phyloP scores from a whole-genome alignment of 1,284 basidiomycete genomes.

The Ceratobasidium sp. region DNA sequence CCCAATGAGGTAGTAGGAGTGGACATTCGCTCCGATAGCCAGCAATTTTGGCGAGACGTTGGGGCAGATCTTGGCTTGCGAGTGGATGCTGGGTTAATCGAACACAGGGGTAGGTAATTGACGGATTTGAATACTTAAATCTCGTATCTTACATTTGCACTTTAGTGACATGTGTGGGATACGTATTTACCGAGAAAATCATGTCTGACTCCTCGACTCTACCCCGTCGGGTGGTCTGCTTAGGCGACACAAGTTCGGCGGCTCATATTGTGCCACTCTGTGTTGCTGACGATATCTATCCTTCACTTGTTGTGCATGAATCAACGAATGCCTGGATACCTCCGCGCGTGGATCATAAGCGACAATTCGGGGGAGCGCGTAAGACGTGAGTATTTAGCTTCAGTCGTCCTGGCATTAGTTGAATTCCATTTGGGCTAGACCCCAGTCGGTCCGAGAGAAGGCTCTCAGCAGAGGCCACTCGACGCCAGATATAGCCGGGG shows the following conservation, averaged over 20 bases:
- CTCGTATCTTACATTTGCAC: conserved; percentile 2
- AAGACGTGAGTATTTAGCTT: conserved; percentile 15
- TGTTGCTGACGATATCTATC: conserved; percentile 41
- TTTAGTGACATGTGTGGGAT: conserved; percentile 84
- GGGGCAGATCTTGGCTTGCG: conserved; percentile 55
- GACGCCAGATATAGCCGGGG: conserved; percentile 82
- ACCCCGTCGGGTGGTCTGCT: conserved; percentile 76
- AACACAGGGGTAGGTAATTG: conserved; percentile 72
- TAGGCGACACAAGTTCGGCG: conserved; percentile 79
- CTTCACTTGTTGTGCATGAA: conserved; percentile 67
- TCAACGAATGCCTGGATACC: conserved; percentile 86
- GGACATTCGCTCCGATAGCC: conserved; percentile 65
- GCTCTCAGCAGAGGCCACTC: conserved; percentile 78
- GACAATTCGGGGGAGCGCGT: conserved; percentile 52
- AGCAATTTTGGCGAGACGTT: conserved; percentile 77
- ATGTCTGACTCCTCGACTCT: conserved; percentile 55
- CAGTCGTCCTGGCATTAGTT: background rate
- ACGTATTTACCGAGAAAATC: conserved; percentile 78
- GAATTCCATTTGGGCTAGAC: background rate
- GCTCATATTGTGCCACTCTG: conserved; percentile 65
- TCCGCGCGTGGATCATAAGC: conserved; percentile 54
- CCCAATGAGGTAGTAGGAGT: conserved; percentile 70
- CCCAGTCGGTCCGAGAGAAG: conserved; percentile 59
- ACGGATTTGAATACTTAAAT: background rate
- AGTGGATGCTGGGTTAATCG: conserved; percentile 79